phyloP scores from a whole-genome alignment of 2,329 filamentous ascomycete species.

The Fusarium penzigii region DNA sequence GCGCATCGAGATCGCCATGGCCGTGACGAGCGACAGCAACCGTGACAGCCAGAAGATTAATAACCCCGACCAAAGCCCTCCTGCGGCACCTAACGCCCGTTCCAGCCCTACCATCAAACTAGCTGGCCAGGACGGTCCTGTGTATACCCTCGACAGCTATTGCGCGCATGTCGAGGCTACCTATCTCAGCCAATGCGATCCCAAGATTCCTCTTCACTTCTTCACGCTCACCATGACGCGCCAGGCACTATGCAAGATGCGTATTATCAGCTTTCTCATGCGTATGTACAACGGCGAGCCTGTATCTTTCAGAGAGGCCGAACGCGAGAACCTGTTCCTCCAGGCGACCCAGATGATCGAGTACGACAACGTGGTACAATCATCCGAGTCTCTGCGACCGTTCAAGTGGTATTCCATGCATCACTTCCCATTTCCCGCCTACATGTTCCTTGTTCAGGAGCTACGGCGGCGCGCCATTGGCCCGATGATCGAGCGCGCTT shows the following conservation, averaged over 20 bases:
- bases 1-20: conserved; percentile 57
- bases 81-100: conserved; percentile 22
- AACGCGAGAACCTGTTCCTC: conserved; percentile 54
- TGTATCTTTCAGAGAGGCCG: conserved; percentile 42
- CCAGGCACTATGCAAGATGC: conserved; percentile 57
- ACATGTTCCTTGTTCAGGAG: conserved; percentile 60
- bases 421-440: conserved; percentile 62
- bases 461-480: conserved; percentile 53
- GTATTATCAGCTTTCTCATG: conserved; percentile 55
- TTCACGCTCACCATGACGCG: conserved; percentile 61
- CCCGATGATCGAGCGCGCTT: conserved; percentile 59
- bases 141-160: conserved; percentile 54
- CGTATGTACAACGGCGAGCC: conserved; percentile 45
- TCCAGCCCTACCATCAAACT: conserved; percentile 43
- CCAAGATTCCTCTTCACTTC: conserved; percentile 59
- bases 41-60: conserved; percentile 37
- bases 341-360: conserved; percentile 60
- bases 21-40: conserved; percentile 49
- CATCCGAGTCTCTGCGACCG: conserved; percentile 49
- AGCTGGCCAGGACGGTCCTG: conserved; percentile 51
- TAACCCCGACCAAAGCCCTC: conserved; percentile 29
- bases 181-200: conserved; percentile 58
- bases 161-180: conserved; percentile 56
- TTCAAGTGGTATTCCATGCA: conserved; percentile 62
- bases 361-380: conserved; percentile 58